Percentiles rank a stretch among this genome's conserved stretches.
phyloP scores from a whole-genome alignment of 2,329 filamentous ascomycete species.

The Fusarium musae region DNA sequence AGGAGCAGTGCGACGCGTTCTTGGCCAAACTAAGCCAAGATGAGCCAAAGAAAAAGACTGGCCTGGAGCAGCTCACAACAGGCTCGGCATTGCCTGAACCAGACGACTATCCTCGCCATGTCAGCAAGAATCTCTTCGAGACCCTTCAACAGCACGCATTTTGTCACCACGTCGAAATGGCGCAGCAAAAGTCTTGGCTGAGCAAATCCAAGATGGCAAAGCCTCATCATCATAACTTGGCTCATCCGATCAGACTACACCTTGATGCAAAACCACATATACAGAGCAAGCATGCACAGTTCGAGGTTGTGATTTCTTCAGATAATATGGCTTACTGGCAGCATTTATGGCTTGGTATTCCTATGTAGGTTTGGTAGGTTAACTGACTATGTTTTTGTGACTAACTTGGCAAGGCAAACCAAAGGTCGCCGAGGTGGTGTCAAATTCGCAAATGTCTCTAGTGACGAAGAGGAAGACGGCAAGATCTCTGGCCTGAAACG shows the following conservation, averaged over 20 bases:
- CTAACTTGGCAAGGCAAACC: not conserved
- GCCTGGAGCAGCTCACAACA: fast-evolving
- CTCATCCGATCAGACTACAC: not conserved
- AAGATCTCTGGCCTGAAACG: fast-evolving
- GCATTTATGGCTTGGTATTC: not conserved
- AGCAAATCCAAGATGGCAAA: fast-evolving
- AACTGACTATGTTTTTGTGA: no score
- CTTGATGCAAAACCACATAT: not conserved
- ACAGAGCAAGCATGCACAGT: not conserved
- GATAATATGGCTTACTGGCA: not conserved
- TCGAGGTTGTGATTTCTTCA: fast-evolving
- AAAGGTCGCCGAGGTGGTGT: not conserved
- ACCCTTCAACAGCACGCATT: fast-evolving
- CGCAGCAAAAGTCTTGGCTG: fast-evolving
- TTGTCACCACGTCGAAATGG: fast-evolving
- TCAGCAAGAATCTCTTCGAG: not conserved
- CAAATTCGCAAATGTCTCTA: not conserved
- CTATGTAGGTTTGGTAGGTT: not conserved
- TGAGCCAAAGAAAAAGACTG: not conserved
- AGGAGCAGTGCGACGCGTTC: not conserved
- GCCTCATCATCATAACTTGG: not conserved
- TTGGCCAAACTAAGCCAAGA: fast-evolving
- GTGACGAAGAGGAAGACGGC: fast-evolving
- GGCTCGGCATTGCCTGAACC: fast-evolving
- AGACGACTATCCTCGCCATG: not conserved